A percentile compares a stretch with the other conserved stretches of the same genome.
Evolutionary conservation across 495 filamentous ascomycete species (phyloP).

Genomic region (Podospora comata): DNA sequence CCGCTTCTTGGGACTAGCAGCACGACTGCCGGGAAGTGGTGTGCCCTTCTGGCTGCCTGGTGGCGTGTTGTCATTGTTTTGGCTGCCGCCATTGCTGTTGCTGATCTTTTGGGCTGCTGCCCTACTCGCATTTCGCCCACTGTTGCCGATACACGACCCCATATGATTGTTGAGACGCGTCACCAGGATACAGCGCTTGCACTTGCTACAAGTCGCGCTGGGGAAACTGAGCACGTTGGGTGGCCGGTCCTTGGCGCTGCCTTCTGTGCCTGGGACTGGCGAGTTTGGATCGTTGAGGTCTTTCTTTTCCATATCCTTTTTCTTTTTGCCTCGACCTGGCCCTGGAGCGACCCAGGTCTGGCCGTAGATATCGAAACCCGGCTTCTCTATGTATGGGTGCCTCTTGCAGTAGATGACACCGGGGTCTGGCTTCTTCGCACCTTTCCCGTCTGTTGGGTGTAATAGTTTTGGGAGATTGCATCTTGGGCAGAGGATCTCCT

Average conservation of each 20-base stretch:
- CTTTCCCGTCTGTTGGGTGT: conserved; percentile 60
- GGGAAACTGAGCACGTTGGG: conserved; percentile 62
- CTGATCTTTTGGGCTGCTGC: conserved; percentile 54
- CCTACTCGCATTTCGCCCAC: conserved; percentile 64
- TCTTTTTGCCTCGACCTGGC: conserved; percentile 56
- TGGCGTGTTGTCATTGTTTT: conserved; percentile 52
- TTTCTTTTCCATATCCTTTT: conserved; percentile 59
- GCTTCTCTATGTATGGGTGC: conserved; percentile 67
- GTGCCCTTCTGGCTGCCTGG: conserved; percentile 58
- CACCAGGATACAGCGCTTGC: conserved; percentile 53
- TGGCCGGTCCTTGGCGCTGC: conserved; percentile 48
- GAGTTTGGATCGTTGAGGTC: conserved; percentile 40
- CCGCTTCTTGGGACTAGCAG: conserved; percentile 50
- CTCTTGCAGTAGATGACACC: conserved; percentile 71
- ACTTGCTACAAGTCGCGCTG: conserved; percentile 52
- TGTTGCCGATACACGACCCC: conserved; percentile 75
- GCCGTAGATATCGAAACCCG: conserved; percentile 78
- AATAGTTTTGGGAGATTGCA: conserved; percentile 63
- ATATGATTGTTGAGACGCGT: conserved; percentile 68
- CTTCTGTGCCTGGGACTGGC: conserved; percentile 49
- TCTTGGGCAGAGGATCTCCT: conserved; percentile 65
- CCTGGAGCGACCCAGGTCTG: conserved; percentile 61
- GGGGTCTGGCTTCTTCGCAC: conserved; percentile 58
- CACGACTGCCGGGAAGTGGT: conserved; percentile 50
- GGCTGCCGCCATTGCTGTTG: conserved; percentile 47